Evolutionary conservation across 768 basidiomycete genomes (phyloP), one percentile per base, ranked within the genome.

Genomic region (Lactifluus pinguis): DNA sequence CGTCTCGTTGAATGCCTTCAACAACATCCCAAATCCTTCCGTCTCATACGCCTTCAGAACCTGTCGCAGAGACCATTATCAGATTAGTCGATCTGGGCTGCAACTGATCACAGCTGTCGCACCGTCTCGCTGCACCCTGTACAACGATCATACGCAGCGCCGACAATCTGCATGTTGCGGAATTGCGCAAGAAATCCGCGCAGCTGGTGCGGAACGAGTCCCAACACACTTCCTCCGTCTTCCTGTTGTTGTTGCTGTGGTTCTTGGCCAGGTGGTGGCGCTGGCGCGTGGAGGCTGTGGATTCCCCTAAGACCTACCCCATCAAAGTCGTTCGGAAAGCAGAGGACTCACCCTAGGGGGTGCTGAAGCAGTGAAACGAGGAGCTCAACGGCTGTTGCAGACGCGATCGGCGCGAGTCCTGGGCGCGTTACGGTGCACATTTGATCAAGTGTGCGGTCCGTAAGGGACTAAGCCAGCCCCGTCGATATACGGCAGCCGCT

Each of bases 381-480:
- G 9, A 99, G 77, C 71, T 99, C 97, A 1, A 98, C 95, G 0
- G 93, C 94, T 0, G 88, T 89, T 0, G 95, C 87, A 1, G 89
- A 83, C 0, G 97, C 97, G 54, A 98, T 92, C 0, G 92, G 84
- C 0, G 95, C 97, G 2, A 98, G 79, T 0, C 95, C 95, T 0
- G 97, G 97, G 21, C 97, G 78, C 0, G 95, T 98, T 34, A 99
- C 97, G 0, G 97, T 98, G 70, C 97, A 99, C 95, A 98, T 98
- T 71, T 98, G 95, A 71, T 98, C 97, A 14, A 98, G 81, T 4
- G 95, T 95, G 45, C 94, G 81, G 70, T 98, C 95, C 0, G 89
- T 88, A 47, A 89, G 72, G 2, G 83, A 83, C 85, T 80, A 25
- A 5, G 64, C 32, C 49, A 5, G 64, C 32, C 49, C 10, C 58